A percentile compares a stretch with the other conserved stretches of the same genome.
Evolutionary conservation across 495 filamentous ascomycete genomes (phyloP).

Genomic region (Penicillium egyptiacum): DNA sequence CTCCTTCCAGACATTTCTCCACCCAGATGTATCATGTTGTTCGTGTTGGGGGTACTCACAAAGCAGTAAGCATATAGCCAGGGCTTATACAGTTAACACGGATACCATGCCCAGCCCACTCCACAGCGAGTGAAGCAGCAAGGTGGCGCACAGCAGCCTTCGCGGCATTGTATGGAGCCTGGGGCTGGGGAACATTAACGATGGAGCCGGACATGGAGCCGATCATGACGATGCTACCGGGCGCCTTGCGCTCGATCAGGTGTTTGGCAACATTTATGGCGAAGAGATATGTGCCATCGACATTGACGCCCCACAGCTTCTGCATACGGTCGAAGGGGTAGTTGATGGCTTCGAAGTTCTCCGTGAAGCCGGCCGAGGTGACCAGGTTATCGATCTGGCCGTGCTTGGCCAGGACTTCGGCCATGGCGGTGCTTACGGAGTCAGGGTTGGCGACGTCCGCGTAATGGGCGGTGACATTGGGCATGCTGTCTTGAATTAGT

Average conservation of each 20-base stretch:
- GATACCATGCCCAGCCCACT: conserved; percentile 83
- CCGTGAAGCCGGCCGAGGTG: conserved; percentile 92
- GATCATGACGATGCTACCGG: conserved; percentile 90
- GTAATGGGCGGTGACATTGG: conserved; percentile 85
- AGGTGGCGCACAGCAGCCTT: conserved; percentile 89
- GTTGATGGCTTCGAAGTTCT: conserved; percentile 87
- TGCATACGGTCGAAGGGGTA: conserved; percentile 87
- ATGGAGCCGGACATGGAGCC: conserved; percentile 91
- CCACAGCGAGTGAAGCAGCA: conserved; percentile 76
- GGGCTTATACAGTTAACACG: conserved; percentile 90
- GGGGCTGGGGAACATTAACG: conserved; percentile 93
- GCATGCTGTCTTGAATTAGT: conserved; percentile 48
- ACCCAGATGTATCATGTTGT: background rate
- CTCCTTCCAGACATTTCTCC: conserved; percentile 20
- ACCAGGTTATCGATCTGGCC: conserved; percentile 87
- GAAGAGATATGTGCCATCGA: conserved; percentile 91
- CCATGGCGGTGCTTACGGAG: conserved; percentile 70
- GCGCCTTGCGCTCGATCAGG: conserved; percentile 74
- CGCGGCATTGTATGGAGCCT: conserved; percentile 86
- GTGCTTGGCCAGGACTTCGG: conserved; percentile 68
- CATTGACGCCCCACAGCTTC: conserved; percentile 92
- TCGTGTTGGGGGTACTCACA: conserved; percentile 47
- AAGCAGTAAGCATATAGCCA: conserved; percentile 90
- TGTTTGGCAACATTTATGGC: conserved; percentile 83
- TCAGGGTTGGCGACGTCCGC: conserved; percentile 78